Conservation (phyloP, 352 stramenopile genomes). For the Globisporangium emineosum region DNA sequence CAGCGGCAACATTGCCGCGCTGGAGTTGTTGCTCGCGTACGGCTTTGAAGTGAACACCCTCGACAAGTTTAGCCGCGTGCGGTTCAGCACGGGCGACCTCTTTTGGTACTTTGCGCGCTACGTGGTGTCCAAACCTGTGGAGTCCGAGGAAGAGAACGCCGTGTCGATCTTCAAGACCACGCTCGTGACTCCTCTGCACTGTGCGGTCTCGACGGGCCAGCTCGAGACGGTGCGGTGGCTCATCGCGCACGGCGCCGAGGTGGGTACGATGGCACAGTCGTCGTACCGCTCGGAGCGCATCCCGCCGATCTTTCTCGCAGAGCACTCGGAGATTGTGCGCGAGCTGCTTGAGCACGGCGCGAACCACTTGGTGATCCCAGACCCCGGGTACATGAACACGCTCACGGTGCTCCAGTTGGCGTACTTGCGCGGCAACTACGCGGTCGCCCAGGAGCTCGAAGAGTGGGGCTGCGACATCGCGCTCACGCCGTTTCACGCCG, state of each 20-base stretch:
- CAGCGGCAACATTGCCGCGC: constrained; percentile 63
- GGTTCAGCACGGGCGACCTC: constrained; percentile 75
- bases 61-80: constrained; percentile 79
- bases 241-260: constrained; percentile 53
- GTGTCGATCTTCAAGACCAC: constrained; percentile 82
- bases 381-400: constrained; percentile 82
- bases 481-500: constrained; percentile 73
- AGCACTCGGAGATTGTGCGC: constrained; percentile 59
- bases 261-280: constrained; percentile 46
- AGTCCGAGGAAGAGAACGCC: constrained; percentile 55
- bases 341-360: constrained; percentile 64
- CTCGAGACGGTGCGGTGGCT: constrained; percentile 70
- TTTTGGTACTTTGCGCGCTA: constrained; percentile 81
- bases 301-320: constrained; percentile 71
- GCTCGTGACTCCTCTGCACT: constrained; percentile 79
- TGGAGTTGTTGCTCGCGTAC: constrained; percentile 49
- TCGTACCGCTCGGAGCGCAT: constrained; percentile 72
- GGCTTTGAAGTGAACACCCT: constrained; percentile 63
- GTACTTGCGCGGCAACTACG: constrained; percentile 76
- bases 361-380: constrained; percentile 58
- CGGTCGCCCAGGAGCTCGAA: constrained; percentile 71
- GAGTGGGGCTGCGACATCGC: constrained; percentile 79
- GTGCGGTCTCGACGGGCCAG: constrained; percentile 66
- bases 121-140: constrained; percentile 52
- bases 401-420: constrained; percentile 73